phyloP scores from a whole-genome alignment of 1,284 basidiomycete genomes.

The Moesziomyces antarcticus region DNA sequence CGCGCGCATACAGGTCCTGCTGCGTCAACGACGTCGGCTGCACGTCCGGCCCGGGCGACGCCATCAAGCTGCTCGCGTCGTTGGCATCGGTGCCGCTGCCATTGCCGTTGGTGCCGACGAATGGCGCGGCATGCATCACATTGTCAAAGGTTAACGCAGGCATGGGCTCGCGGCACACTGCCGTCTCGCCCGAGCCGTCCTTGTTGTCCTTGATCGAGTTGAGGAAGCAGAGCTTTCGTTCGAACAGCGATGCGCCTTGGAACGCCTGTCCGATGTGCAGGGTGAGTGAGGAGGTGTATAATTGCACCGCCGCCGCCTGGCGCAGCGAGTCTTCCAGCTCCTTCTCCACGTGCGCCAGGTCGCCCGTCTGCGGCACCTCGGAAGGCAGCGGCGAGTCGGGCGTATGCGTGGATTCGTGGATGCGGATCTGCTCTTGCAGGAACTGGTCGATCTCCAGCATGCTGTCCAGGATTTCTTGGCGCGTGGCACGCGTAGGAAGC shows the following conservation, averaged over 20 bases:
- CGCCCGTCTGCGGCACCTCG: conserved; percentile 32
- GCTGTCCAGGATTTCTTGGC: conserved; percentile 56
- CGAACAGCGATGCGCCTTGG: conserved; percentile 61
- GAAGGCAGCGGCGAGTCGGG: conserved; percentile 32
- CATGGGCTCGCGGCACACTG: conserved; percentile 57
- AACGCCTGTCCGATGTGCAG: conserved; percentile 63
- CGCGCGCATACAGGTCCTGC: conserved; percentile 57
- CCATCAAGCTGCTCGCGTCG: neutral
- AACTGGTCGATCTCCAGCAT: conserved; percentile 59
- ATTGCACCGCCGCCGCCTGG: conserved; percentile 55
- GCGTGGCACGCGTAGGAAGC: conserved; percentile 42
- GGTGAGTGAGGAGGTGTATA: conserved; percentile 60
- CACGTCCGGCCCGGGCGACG: conserved; percentile 12
- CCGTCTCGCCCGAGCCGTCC: conserved; percentile 25
- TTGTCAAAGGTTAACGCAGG: conserved; percentile 34
- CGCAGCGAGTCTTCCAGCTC: conserved; percentile 56
- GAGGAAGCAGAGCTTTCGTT: conserved; percentile 64
- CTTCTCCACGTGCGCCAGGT: conserved; percentile 45
- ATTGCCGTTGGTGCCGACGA: conserved; percentile 6
- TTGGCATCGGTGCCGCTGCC: conserved; percentile 9
- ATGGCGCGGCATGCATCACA: conserved; percentile 15
- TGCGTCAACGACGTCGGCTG: conserved; percentile 20
- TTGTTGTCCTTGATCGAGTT: conserved; percentile 57
- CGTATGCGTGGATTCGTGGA: conserved; percentile 29
- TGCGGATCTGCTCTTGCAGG: conserved; percentile 58